A percentile compares a stretch with the other conserved stretches of the same genome.
Conservation (phyloP, 2,329 filamentous ascomycete species). For the Clarireedia homoeocarpa region DNA sequence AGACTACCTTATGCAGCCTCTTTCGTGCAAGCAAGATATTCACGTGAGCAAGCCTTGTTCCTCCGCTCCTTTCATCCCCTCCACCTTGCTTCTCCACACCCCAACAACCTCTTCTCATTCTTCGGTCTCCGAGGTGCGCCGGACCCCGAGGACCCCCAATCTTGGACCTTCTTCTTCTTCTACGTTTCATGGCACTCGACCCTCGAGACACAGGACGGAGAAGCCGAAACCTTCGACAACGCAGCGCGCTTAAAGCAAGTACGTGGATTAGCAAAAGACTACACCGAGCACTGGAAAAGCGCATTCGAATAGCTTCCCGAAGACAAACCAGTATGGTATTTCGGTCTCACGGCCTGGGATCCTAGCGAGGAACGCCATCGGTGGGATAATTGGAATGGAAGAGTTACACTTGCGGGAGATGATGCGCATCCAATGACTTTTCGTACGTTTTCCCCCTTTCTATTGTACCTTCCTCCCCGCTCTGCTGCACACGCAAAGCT, state of each 20-base stretch:
- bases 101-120: slow-evolving; percentile 36
- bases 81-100: slow-evolving; percentile 36
- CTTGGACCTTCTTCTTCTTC: slow-evolving; percentile 39
- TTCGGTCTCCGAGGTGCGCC: slow-evolving; percentile 38
- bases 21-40: slow-evolving; percentile 36
- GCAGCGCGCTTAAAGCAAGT: slow-evolving; percentile 33
- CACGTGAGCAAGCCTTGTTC: slow-evolving; percentile 35
- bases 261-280: slow-evolving; percentile 32
- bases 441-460: slow-evolving; percentile 21
- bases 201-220: slow-evolving; percentile 34
- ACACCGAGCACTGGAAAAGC: slow-evolving; percentile 38
- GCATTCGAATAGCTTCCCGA: slow-evolving; percentile 31
- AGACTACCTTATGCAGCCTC: slow-evolving; percentile 37
- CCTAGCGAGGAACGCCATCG: slow-evolving; percentile 25
- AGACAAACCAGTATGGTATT: slow-evolving; percentile 27
- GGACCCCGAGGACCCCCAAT: slow-evolving; percentile 31
- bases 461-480: not conserved
- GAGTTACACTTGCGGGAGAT: slow-evolving; percentile 30
- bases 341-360: slow-evolving; percentile 27
- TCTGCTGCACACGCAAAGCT: not conserved
- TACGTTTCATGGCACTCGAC: slow-evolving; percentile 38
- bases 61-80: slow-evolving; percentile 38
- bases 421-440: slow-evolving; percentile 32
- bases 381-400: slow-evolving; percentile 29
- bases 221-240: slow-evolving; percentile 28